Evolutionary conservation across 352 stramenopile species (phyloP).

Genomic region (Vaucheria bursata): DNA sequence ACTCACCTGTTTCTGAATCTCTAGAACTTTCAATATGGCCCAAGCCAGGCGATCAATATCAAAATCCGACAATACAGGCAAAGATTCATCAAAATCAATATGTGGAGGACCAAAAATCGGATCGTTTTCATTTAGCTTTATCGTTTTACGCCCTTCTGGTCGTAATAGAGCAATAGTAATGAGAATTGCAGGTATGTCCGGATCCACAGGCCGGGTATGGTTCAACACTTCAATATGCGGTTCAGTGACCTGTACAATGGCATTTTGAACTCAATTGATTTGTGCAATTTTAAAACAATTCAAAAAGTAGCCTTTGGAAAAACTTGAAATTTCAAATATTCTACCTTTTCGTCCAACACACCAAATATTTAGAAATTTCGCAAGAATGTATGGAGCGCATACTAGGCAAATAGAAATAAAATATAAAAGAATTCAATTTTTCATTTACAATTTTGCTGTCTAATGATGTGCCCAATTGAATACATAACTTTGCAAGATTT

Average conservation of each 20-base stretch:
- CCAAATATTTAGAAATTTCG: too few species aligned
- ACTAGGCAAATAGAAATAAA: too few species aligned
- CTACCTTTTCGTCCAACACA: too few species aligned
- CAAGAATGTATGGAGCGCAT: too few species aligned
- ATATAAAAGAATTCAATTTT: too few species aligned
- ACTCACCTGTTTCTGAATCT: constrained; percentile 42
- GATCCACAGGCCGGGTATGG: constrained; percentile 23
- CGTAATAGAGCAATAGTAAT: constrained; percentile 69
- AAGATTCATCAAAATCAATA: constrained; percentile 16
- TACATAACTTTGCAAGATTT: too few species aligned
- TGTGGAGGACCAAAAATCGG: constrained; percentile 55
- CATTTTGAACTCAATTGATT: too few species aligned
- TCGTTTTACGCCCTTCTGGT: constrained; percentile 54
- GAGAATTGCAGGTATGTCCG: constrained; percentile 55
- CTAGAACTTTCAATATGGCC: constrained; percentile 47
- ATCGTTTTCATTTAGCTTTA: constrained; percentile 59
- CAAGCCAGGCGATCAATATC: constrained; percentile 46
- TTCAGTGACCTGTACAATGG: constrained; percentile 15
- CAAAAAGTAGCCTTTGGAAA: too few species aligned
- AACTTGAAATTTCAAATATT: too few species aligned
- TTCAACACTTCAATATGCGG: constrained; percentile 34
- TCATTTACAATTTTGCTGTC: too few species aligned
- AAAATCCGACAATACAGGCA: constrained; percentile 18
- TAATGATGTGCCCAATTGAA: too few species aligned
- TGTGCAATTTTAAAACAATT: too few species aligned